A percentile compares a stretch with the other conserved stretches of the same genome.
These are phyloP conservation scores for Eutrema heterophyllum DNA, from an alignment of 345 rosid genomes.

Conservation along the genomic window DNA sequence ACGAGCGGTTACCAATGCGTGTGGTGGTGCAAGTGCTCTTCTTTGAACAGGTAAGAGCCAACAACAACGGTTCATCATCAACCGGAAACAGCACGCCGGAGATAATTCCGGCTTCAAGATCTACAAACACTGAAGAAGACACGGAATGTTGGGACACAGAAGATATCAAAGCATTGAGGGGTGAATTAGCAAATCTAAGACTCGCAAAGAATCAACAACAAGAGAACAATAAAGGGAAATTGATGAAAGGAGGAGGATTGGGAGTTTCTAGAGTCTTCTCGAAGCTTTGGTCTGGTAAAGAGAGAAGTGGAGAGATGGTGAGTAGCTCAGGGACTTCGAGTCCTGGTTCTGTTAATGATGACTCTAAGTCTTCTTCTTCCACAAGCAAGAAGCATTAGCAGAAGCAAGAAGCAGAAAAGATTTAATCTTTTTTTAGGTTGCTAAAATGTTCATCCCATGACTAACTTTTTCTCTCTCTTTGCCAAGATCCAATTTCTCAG, in stretches of 20 bases:
- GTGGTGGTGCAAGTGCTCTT: conserved; percentile 92
- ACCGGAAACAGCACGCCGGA: conserved; percentile 59
- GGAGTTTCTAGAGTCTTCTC: conserved; percentile 55
- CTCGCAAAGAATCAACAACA: conserved; percentile 37
- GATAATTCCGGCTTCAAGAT: conserved; percentile 50
- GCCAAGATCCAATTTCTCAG: conserved; percentile 8
- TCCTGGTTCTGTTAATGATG: conserved; percentile 66
- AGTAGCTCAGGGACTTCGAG: conserved; percentile 81
- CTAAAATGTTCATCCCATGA: conserved; percentile 1
- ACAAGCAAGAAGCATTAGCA: conserved; percentile 43
- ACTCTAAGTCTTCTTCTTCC: conserved; percentile 68
- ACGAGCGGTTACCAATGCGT: conserved; percentile 76
- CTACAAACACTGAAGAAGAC: conserved; percentile 74
- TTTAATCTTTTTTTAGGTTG: not conserved
- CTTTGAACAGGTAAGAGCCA: conserved; percentile 75
- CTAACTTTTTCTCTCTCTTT: conserved; percentile 6
- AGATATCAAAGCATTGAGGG: conserved; percentile 60
- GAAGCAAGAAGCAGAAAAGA: not conserved
- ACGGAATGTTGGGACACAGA: conserved; percentile 61
- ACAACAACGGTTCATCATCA: conserved; percentile 36
- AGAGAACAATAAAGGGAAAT: conserved; percentile 22
- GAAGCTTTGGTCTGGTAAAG: conserved; percentile 64
- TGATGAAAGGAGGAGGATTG: conserved; percentile 53
- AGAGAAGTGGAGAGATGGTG: conserved; percentile 48
- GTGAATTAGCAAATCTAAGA: conserved; percentile 53